A percentile compares a stretch with the other conserved stretches of the same genome.
Evolutionary conservation across 371 early-diverging fungal genomes (phyloP).

Genomic region (Dinochytrium kinnereticum): DNA sequence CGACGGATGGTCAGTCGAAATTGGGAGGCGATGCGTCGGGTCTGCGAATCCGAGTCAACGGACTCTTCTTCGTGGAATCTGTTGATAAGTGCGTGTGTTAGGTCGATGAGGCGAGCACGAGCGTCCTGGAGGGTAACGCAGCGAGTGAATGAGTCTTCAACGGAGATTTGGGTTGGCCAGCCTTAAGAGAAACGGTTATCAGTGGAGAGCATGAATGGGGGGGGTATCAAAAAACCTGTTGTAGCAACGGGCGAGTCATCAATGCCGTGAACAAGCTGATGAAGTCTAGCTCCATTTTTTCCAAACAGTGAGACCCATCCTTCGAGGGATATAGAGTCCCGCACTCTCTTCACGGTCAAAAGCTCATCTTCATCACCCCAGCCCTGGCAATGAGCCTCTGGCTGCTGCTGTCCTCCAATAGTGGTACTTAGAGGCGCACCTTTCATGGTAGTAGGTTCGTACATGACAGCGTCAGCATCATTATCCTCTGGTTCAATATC

Average conservation of each 20-base stretch:
- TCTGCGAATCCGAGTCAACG: not conserved
- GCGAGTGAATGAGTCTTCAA: conserved; percentile 36
- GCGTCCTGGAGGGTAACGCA: conserved; percentile 26
- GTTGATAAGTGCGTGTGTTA: conserved; percentile 6
- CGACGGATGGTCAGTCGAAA: conserved; percentile 18
- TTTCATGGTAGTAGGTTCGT: too few species aligned
- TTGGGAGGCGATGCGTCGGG: conserved; percentile 16
- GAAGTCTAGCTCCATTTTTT: conserved; percentile 8
- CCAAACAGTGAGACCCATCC: not conserved
- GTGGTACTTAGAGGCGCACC: not conserved
- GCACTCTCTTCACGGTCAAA: not conserved
- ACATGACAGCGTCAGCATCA: not conserved
- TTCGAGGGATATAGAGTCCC: not conserved
- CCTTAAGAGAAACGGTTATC: conserved; percentile 30
- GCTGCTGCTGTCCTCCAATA: not conserved
- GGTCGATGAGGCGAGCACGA: not conserved
- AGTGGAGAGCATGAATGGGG: conserved; percentile 25
- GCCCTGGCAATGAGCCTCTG: not conserved
- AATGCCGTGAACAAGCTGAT: conserved; percentile 19
- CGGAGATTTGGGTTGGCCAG: conserved; percentile 25
- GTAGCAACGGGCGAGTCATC: conserved; percentile 20
- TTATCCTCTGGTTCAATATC: not conserved
- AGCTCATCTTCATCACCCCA: not conserved
- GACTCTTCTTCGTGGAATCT: conserved; percentile 34
- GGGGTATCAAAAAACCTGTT: not conserved